Evolutionary conservation across 2,329 filamentous ascomycete genomes (phyloP).

Genomic region (Chrysosporium queenslandicum): DNA sequence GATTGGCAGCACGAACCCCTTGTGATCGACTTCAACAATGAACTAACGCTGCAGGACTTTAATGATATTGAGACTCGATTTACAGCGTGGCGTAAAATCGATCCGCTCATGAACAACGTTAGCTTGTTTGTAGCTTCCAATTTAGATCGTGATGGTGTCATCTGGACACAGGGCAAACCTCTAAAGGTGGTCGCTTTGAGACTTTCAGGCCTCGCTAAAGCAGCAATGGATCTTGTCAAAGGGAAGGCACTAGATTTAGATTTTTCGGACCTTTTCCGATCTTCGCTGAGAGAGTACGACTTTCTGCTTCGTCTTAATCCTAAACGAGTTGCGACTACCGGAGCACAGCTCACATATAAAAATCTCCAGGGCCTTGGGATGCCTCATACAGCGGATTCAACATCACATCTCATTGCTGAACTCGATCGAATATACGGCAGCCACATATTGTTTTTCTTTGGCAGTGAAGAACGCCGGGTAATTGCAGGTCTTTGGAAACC

Average conservation of each 20-base stretch:
- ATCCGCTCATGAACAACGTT: constrained; percentile 76
- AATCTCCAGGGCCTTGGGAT: constrained; percentile 56
- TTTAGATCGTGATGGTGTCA: constrained; percentile 64
- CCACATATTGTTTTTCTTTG: constrained; percentile 69
- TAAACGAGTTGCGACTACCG: constrained; percentile 37
- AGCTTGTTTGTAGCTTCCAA: constrained; percentile 74
- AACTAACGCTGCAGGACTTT: constrained; percentile 53
- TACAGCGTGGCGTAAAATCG: constrained; percentile 74
- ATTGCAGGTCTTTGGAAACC: constrained; percentile 61
- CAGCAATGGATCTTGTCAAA: constrained; percentile 56
- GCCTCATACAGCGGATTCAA: constrained; percentile 46
- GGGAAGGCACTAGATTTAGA: constrained; percentile 46
- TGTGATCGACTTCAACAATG: constrained; percentile 60
- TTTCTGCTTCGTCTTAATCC: constrained; percentile 64
- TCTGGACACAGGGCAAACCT: constrained; percentile 62
- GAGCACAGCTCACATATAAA: constrained; percentile 49
- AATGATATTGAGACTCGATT: constrained; percentile 59
- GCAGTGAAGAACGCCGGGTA: constrained; percentile 46
- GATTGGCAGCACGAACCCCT: constrained; percentile 82
- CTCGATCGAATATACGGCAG: constrained; percentile 57
- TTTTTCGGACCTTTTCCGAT: constrained; percentile 56
- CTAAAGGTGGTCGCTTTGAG: constrained; percentile 74
- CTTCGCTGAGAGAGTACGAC: constrained; percentile 68
- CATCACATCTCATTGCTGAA: constrained; percentile 55
- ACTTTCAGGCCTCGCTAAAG: constrained; percentile 70